Evolutionary conservation across 1,284 basidiomycete genomes (phyloP).

Genomic region (Inonotus obliquus): DNA sequence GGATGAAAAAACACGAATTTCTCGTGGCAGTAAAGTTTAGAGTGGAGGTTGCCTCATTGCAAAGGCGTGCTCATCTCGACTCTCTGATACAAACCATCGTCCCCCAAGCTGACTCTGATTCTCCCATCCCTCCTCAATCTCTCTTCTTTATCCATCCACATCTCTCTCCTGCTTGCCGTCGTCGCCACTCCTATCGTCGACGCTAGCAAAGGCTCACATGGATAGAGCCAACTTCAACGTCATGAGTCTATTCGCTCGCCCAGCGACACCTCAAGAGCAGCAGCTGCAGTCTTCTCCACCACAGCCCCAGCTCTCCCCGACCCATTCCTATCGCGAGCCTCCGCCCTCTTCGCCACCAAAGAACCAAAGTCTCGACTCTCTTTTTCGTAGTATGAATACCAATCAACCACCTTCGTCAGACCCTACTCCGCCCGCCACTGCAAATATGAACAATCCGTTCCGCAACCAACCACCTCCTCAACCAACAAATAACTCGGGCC

Average conservation of each 20-base stretch:
- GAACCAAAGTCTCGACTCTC: conserved; percentile 45
- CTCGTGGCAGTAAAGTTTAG: neutral
- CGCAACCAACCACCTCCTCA: conserved; percentile 31
- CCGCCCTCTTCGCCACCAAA: conserved; percentile 35
- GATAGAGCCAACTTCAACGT: conserved; percentile 28
- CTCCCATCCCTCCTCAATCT: neutral
- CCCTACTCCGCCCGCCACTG: conserved; percentile 26
- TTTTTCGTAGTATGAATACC: conserved; percentile 48
- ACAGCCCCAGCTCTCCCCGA: conserved; percentile 32
- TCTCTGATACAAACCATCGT: neutral
- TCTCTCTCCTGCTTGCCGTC: neutral
- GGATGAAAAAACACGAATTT: neutral
- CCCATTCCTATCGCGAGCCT: conserved; percentile 32
- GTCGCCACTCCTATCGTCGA: conserved; percentile 10
- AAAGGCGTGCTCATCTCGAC: neutral
- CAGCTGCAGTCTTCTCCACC: conserved; percentile 31
- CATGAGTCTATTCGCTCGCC: conserved; percentile 56
- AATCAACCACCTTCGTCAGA: conserved; percentile 25
- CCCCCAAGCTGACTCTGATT: neutral
- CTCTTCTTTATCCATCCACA: conserved; percentile 4
- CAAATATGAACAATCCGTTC: conserved; percentile 31
- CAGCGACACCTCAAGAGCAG: conserved; percentile 39
- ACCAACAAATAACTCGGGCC: conserved; percentile 40
- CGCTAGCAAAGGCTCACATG: conserved; percentile 27
- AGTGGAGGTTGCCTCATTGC: neutral